A percentile compares a stretch with the other conserved stretches of the same genome.
phyloP scores from a whole-genome alignment of 768 basidiomycete genomes.

The Amanita rubescens region DNA sequence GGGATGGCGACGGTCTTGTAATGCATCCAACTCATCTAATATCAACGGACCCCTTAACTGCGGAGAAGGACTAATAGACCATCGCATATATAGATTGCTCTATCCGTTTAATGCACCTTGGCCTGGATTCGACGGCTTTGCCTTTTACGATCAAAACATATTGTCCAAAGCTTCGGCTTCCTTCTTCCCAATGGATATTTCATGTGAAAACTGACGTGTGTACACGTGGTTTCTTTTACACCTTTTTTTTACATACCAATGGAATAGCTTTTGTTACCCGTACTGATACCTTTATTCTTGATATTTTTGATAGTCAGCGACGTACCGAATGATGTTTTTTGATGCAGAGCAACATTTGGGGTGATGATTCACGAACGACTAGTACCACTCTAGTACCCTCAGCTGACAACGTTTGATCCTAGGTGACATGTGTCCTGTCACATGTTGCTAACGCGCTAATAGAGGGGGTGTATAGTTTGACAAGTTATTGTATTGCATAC shows the following conservation, averaged over 20 bases:
- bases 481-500: neutral
- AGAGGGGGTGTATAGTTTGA: no score
- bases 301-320: no score
- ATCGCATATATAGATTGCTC: neutral
- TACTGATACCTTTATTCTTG: no score
- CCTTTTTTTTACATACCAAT: neutral
- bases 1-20: neutral
- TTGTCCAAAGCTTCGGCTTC: neutral
- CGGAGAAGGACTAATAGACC: neutral
- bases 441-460: no score
- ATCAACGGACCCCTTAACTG: no score
- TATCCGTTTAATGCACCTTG: neutral
- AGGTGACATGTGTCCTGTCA: no score
- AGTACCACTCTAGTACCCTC: no score
- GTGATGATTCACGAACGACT: no score
- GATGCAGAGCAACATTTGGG: no score
- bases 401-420: no score
- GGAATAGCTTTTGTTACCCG: neutral
- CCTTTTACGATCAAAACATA: no score
- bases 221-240: neutral
- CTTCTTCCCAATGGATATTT: neutral
- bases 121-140: neutral
- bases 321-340: no score
- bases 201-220: neutral
- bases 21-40: neutral